Evolutionary conservation across 345 rosid genomes (phyloP), one percentile per base, ranked within the genome.

Genomic region (Linum lewisii): DNA sequence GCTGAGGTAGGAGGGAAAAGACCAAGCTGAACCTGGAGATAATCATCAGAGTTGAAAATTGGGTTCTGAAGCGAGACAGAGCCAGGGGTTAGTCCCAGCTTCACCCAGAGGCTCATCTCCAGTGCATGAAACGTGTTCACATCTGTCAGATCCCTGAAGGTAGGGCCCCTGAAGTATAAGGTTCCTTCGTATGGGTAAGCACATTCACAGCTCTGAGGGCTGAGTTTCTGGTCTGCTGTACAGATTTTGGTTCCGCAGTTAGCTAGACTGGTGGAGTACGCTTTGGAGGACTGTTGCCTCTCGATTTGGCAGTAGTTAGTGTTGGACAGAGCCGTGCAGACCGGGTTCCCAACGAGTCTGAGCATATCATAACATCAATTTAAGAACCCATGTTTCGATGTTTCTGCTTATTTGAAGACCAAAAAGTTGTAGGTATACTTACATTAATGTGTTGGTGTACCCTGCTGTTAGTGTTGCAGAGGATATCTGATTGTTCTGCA

Each of bases 121-220:
- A 93, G 75, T 2, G 84, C 66, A 68, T 84, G 99, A 64, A 89
- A 89, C 69, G 75, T 21, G 42, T 70, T 74, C 26, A 61, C 83
- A 74, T 78, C 80, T 37, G 92, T 71, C 61, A 82, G 32, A 42
- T 81, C 95, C 77, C 86, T 81, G 77, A 89, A 93, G 69, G 70
- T 66, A 29, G 94, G 85, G 20, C 78, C 95, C 77, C 91, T 68
- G 76, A 89, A 93, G 72, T 82, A 86, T 49, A 93, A 53, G 54
- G 87, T 87, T 45, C 99, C 99, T 77, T 83, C 85, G 21, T 75
- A 89, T 47, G 99, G 99, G 69, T 82, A 82, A 19, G 86, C 84
- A 34, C 99, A 93, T 71, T 80, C 87, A 59, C 99, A 89, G 63
- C 90, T 89, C 67, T 87, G 97, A 73, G 99, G 99, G 69, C 89